A percentile compares a stretch with the other conserved stretches of the same genome.
These are phyloP conservation scores for Isoetes taiwanensis DNA, from an alignment of 75 land plant species.

Conservation along the genomic window DNA sequence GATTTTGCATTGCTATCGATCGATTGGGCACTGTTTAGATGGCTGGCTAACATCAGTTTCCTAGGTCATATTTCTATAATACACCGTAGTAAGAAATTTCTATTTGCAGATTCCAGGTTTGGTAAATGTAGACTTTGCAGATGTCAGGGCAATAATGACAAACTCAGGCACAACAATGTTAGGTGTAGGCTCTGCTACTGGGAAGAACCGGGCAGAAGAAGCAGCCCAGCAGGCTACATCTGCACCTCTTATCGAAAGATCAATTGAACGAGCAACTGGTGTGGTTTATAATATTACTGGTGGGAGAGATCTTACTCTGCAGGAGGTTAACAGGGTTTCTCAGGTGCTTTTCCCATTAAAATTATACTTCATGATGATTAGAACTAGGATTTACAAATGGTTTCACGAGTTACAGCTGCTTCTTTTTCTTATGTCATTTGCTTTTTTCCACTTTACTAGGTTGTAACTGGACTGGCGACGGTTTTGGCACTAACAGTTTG, in stretches of 20 bases:
- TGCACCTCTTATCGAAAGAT: conserved; percentile 80
- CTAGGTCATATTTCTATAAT: too few species aligned
- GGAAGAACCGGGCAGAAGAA: conserved; percentile 93
- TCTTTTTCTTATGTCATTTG: too few species aligned
- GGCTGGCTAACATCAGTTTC: too few species aligned
- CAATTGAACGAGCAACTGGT: conserved; percentile 88
- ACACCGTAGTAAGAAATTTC: not conserved
- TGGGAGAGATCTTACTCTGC: conserved; percentile 85
- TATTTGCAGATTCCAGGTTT: conserved; percentile 84
- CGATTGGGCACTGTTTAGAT: too few species aligned
- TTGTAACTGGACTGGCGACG: too few species aligned
- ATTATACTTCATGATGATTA: too few species aligned
- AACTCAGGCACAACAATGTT: conserved; percentile 92
- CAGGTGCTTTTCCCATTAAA: too few species aligned
- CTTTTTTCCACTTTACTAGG: too few species aligned
- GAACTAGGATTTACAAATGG: too few species aligned
- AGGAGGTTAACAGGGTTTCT: conserved; percentile 86
- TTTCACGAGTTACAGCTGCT: too few species aligned
- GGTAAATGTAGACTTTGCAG: conserved; percentile 97
- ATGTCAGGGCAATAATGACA: conserved; percentile 86
- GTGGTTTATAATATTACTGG: conserved; percentile 94
- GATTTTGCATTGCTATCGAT: too few species aligned
- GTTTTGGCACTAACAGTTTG: too few species aligned
- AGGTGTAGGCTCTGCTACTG: conserved; percentile 80
- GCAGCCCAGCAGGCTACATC: conserved; percentile 93